These are phyloP conservation scores for Mucor irregularis DNA, from an alignment of 371 early-diverging fungal species.

Conservation along the genomic window DNA sequence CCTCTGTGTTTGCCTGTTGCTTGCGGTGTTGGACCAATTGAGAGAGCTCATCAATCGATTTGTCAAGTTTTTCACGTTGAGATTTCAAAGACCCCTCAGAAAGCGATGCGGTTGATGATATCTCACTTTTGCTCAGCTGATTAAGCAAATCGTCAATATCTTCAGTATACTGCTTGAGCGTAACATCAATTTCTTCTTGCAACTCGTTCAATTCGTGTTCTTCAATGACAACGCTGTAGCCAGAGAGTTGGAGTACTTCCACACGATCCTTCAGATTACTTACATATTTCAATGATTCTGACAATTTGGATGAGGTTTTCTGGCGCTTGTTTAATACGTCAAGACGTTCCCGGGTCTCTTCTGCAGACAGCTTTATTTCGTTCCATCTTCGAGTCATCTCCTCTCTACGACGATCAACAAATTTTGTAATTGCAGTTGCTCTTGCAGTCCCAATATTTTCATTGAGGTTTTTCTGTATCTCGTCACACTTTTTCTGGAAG, in stretches of 20 bases:
- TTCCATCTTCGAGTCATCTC: constrained; percentile 36
- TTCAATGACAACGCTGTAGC: constrained; percentile 41
- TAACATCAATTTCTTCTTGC: constrained; percentile 36
- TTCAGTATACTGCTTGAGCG: constrained; percentile 25
- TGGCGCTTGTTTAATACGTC: constrained; percentile 40
- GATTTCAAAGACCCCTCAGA: constrained; percentile 35
- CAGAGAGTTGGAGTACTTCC: constrained; percentile 41
- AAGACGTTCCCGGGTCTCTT: constrained; percentile 36
- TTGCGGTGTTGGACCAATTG: constrained; percentile 34
- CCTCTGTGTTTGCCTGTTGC: constrained; percentile 43
- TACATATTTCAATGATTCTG: constrained; percentile 45
- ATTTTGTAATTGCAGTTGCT: constrained; percentile 22
- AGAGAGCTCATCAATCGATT: constrained; percentile 36
- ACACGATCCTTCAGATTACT: constrained; percentile 42
- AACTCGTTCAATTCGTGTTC: constrained; percentile 42
- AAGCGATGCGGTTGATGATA: constrained; percentile 10
- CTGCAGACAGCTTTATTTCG: constrained; percentile 33
- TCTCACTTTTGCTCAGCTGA: background rate
- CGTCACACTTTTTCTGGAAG: constrained; percentile 27
- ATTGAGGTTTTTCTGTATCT: constrained; percentile 28
- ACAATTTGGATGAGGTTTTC: constrained; percentile 32
- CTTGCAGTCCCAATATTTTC: constrained; percentile 19
- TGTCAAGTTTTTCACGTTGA: constrained; percentile 33
- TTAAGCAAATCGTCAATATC: constrained; percentile 35
- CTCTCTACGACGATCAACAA: constrained; percentile 36